phyloP scores from a whole-genome alignment of 2,329 filamentous ascomycete genomes.

The Talaromyces piceae region DNA sequence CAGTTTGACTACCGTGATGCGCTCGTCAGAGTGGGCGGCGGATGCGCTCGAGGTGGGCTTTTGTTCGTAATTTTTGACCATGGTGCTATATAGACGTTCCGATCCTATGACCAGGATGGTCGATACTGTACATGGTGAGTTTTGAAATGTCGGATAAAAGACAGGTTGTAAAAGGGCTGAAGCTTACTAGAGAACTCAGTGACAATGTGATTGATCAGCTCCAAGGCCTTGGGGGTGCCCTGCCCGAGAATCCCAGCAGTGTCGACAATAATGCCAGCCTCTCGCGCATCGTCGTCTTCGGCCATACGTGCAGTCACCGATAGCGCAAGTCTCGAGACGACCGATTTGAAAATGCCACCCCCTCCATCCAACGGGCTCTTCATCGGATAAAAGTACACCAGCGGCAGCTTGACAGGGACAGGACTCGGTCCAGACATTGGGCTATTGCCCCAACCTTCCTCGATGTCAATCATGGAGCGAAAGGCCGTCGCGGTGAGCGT shows the following conservation, averaged over 20 bases:
- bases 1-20: conserved; percentile 67
- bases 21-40: conserved; percentile 49
- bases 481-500: conserved; percentile 82
- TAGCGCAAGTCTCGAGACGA: conserved; percentile 69
- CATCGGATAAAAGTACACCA: conserved; percentile 83
- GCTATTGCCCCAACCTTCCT: conserved; percentile 81
- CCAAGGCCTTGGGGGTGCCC: conserved; percentile 58
- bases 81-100: conserved; percentile 64
- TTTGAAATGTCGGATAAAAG: background rate
- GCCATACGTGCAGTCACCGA: conserved; percentile 69
- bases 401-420: conserved; percentile 81
- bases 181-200: conserved; percentile 57
- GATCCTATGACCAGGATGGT: conserved; percentile 77
- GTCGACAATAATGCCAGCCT: conserved; percentile 78
- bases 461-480: conserved; percentile 77
- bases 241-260: conserved; percentile 63
- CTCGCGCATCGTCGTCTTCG: conserved; percentile 64
- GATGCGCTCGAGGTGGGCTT: conserved; percentile 41
- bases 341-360: conserved; percentile 60
- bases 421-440: conserved; percentile 84
- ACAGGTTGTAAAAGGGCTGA: conserved; percentile 5
- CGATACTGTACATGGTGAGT: conserved; percentile 49
- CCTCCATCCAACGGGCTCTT: conserved; percentile 63
- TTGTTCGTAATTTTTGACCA: conserved; percentile 60
- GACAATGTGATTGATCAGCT: conserved; percentile 72